Conservation (phyloP, 768 basidiomycete species). For the Cystofilobasidium macerans region DNA sequence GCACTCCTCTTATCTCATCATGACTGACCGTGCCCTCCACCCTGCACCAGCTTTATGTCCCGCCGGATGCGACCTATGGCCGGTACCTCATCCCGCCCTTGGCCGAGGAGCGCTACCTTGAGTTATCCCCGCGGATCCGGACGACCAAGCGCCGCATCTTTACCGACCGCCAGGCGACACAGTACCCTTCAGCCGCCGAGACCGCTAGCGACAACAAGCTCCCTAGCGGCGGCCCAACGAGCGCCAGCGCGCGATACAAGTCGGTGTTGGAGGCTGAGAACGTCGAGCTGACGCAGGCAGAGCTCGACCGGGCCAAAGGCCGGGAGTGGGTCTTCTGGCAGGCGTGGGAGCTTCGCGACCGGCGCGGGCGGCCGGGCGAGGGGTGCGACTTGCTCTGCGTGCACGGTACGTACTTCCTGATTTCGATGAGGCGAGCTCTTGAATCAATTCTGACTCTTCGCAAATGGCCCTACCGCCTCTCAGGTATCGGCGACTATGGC, state of each 20-base stretch:
- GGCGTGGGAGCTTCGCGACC: slow-evolving; percentile 15
- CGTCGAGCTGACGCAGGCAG: slow-evolving; percentile 7
- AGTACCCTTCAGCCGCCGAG: no score
- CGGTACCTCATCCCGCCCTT: slow-evolving; percentile 17
- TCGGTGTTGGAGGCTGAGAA: not conserved
- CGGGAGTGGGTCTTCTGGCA: slow-evolving; percentile 21
- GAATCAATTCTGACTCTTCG: no score
- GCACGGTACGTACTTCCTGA: slow-evolving; percentile 14
- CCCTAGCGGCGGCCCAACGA: not conserved
- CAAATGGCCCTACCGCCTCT: no score
- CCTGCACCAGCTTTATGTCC: slow-evolving; percentile 22
- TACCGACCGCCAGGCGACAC: no score
- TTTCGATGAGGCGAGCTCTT: no score
- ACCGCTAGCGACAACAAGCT: no score
- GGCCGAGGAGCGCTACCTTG: slow-evolving; percentile 8
- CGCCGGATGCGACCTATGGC: slow-evolving; percentile 17
- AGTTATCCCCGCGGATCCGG: not conserved
- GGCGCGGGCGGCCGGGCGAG: slow-evolving; percentile 13
- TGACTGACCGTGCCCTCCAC: no score
- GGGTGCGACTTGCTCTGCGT: not conserved
- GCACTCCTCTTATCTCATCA: not conserved
- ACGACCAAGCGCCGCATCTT: slow-evolving; percentile 10
- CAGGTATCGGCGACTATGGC: slow-evolving; percentile 21
- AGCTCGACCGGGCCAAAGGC: slow-evolving; percentile 1
- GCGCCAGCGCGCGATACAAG: not conserved